A percentile compares a stretch with the other conserved stretches of the same genome.
phyloP scores from a whole-genome alignment of 1,284 basidiomycete genomes.

The Puccinia triticina region DNA sequence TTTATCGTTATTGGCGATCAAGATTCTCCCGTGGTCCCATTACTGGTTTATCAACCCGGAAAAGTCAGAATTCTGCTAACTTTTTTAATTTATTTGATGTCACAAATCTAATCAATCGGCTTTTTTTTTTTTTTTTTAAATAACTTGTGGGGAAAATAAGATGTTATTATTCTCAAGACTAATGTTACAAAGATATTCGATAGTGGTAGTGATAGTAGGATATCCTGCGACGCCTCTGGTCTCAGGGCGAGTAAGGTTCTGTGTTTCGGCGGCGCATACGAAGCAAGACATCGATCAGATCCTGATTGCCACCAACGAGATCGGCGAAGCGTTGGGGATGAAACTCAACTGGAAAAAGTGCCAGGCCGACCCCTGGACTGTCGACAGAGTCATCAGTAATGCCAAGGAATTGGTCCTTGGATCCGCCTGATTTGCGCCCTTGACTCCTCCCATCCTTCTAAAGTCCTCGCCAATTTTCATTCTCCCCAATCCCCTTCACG shows the following conservation, averaged over 20 bases:
- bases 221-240: conserved; percentile 86
- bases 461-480: neutral
- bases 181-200: conserved; percentile 52
- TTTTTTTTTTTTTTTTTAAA: neutral
- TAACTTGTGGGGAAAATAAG: conserved; percentile 53
- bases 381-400: conserved; percentile 23
- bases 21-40: conserved; percentile 58
- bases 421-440: neutral
- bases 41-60: conserved; percentile 52
- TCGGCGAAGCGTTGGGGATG: conserved; percentile 83
- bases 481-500: too few relatives aligned
- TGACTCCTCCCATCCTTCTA: neutral
- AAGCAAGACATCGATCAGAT: conserved; percentile 93
- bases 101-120: neutral
- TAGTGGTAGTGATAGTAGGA: conserved; percentile 59
- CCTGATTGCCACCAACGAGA: conserved; percentile 85
- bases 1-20: conserved; percentile 60
- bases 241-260: conserved; percentile 88
- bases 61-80: conserved; percentile 9
- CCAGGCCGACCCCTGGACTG: neutral
- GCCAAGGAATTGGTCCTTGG: neutral
- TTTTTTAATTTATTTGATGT: neutral
- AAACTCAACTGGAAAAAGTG: conserved; percentile 57
- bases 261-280: conserved; percentile 89
- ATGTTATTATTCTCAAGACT: conserved; percentile 55